Evolutionary conservation across 1,284 basidiomycete genomes (phyloP), one percentile per base, ranked within the genome.

Genomic region (Entoloma clypeatum): DNA sequence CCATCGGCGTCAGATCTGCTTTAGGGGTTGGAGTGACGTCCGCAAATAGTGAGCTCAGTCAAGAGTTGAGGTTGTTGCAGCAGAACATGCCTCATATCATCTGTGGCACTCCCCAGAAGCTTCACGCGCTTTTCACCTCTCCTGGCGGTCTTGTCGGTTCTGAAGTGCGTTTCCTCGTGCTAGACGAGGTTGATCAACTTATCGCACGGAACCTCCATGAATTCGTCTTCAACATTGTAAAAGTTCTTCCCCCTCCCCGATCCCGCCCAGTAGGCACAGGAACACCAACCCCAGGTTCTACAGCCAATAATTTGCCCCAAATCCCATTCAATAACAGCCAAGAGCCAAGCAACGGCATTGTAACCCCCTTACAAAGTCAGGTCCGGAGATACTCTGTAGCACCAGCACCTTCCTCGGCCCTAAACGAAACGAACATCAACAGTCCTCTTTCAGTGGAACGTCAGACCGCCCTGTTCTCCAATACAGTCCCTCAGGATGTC

Each of bases 101-200:
- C 41, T 93, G 95, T 55, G 95, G 95, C 19, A 99, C 95, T 1
- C 95, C 95, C 2, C 93, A 96, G 57, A 95, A 96, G 63, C 72
- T 99, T 33, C 86, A 94, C 60, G 91, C 94, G 39, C 74, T 98
- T 18, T 92, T 98, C 59, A 90, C 86, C n/a, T 69, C 81, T 7
- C 74, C 85, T 13, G 79, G 83, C 18, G 84, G 83, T 7, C 69
- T 96, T 26, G 60, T 71, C 13, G 90, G 91, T 7, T 75, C 79
- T 11, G 92, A 94, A 58, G 90, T 95, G 37, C 77, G 91, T 22
- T 86, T 98, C 64, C 75, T 98, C 39, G 91, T 97, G 19, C 75
- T 99, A 13, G 95, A 99, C 58, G 95, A 99, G 60, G 94, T 97
- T 28, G 95, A 99, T 60, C 96, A 98, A 61, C 68, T 99, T 49